Evolutionary conservation across 2,329 filamentous ascomycete species (phyloP).

Genomic region (Alternaria burnsii): DNA sequence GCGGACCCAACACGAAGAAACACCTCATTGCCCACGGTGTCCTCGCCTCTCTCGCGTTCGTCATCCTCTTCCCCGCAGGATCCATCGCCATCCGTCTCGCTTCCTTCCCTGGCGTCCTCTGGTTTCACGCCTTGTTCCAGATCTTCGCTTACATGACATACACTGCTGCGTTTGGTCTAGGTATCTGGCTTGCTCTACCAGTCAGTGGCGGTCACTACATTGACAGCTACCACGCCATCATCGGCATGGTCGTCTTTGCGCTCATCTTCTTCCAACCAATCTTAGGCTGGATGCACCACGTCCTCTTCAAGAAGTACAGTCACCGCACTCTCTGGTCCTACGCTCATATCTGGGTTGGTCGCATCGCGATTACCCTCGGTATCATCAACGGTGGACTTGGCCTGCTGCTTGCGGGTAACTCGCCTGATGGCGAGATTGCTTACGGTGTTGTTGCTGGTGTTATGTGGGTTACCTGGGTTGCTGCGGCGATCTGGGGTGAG

Average conservation of each 20-base stretch:
- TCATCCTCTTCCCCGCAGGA: conserved; percentile 56
- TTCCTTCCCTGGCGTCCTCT: conserved; percentile 54
- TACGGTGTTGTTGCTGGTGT: conserved; percentile 61
- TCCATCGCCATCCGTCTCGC: conserved; percentile 55
- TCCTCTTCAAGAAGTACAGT: conserved; percentile 58
- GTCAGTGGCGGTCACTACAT: conserved; percentile 44
- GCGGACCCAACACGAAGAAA: background rate
- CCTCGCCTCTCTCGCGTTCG: conserved; percentile 55
- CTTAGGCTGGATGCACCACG: conserved; percentile 62
- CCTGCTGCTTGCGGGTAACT: conserved; percentile 57
- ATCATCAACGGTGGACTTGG: conserved; percentile 67
- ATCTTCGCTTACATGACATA: conserved; percentile 58
- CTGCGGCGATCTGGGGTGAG: conserved; percentile 41
- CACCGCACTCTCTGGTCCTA: conserved; percentile 58
- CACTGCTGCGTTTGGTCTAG: conserved; percentile 60
- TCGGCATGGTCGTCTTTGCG: conserved; percentile 62
- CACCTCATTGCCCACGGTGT: conserved; percentile 54
- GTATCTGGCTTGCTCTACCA: conserved; percentile 43
- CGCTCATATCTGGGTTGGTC: conserved; percentile 64
- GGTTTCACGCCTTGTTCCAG: conserved; percentile 59
- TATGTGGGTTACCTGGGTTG: conserved; percentile 51
- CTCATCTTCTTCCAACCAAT: conserved; percentile 64
- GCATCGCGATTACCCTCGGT: conserved; percentile 60
- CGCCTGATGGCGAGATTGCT: conserved; percentile 51
- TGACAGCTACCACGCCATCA: conserved; percentile 59